These are phyloP conservation scores for Murraya paniculata DNA, from an alignment of 345 rosid species.

Conservation along the genomic window DNA sequence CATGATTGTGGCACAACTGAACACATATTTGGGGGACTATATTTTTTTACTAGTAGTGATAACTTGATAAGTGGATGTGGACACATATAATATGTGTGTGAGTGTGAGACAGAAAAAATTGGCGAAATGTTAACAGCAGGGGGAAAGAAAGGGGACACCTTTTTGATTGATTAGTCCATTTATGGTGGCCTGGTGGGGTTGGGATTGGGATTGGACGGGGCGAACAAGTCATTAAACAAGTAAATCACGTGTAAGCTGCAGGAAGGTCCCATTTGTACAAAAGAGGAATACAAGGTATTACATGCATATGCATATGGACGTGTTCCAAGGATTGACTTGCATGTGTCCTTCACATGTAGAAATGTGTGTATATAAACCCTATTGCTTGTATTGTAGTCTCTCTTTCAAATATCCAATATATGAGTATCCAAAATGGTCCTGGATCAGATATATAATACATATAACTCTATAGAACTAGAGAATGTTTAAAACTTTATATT, in stretches of 20 bases:
- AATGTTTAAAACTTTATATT: neutral
- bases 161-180: conserved; percentile 35
- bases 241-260: conserved; percentile 31
- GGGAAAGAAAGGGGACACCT: neutral
- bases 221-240: conserved; percentile 11
- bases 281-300: neutral
- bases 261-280: conserved; percentile 15
- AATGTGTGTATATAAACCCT: neutral
- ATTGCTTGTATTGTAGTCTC: neutral
- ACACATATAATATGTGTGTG: too few relatives aligned
- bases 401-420: neutral
- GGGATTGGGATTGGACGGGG: conserved; percentile 23
- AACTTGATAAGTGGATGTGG: too few relatives aligned
- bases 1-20: neutral
- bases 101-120: neutral
- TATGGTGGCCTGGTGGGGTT: too few relatives aligned
- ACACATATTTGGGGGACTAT: neutral
- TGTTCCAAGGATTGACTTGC: neutral
- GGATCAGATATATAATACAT: too few relatives aligned
- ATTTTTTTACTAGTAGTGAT: too few relatives aligned
- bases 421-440: neutral
- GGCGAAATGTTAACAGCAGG: neutral
- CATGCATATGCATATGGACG: neutral
- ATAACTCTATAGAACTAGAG: neutral
- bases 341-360: too few relatives aligned